Percentiles rank a stretch among this genome's conserved stretches.
These are phyloP conservation scores for Phytopythium montanum DNA, from an alignment of 352 stramenopile species.

Conservation along the genomic window DNA sequence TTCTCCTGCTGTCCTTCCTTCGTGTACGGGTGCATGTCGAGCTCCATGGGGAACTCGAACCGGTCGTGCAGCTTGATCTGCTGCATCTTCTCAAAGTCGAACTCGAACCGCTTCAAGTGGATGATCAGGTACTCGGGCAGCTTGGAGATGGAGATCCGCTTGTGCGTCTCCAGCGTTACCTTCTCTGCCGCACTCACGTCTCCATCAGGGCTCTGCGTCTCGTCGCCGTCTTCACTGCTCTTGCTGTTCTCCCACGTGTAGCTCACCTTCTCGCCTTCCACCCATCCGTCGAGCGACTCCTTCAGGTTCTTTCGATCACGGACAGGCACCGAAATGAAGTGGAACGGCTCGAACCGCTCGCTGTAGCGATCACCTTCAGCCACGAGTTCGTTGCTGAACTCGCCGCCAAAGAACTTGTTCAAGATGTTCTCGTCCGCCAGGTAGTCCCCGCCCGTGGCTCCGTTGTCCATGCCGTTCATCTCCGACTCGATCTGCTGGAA, in stretches of 20 bases:
- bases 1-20: conserved; percentile 82
- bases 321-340: conserved; percentile 89
- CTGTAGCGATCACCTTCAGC: conserved; percentile 85
- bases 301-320: conserved; percentile 84
- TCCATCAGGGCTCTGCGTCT: conserved; percentile 11
- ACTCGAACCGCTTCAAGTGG: conserved; percentile 95
- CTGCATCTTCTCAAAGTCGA: conserved; percentile 93
- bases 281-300: conserved; percentile 84
- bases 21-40: conserved; percentile 90
- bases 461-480: conserved; percentile 70
- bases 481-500: conserved; percentile 91
- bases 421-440: conserved; percentile 76
- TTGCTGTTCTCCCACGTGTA: conserved; percentile 84
- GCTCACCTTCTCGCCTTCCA: conserved; percentile 87
- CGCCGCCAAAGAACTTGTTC: conserved; percentile 84
- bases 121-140: conserved; percentile 91
- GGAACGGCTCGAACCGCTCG: conserved; percentile 88
- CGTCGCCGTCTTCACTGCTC: conserved; percentile 14
- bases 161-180: conserved; percentile 87
- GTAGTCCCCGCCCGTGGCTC: conserved; percentile 15
- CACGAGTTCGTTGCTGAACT: conserved; percentile 92
- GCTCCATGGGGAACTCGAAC: conserved; percentile 90
- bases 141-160: conserved; percentile 87
- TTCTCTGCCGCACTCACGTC: conserved; percentile 40
- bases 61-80: conserved; percentile 93